Evolutionary conservation across 129 eudicot species (phyloP).

Genomic region (Silybum marianum): DNA sequence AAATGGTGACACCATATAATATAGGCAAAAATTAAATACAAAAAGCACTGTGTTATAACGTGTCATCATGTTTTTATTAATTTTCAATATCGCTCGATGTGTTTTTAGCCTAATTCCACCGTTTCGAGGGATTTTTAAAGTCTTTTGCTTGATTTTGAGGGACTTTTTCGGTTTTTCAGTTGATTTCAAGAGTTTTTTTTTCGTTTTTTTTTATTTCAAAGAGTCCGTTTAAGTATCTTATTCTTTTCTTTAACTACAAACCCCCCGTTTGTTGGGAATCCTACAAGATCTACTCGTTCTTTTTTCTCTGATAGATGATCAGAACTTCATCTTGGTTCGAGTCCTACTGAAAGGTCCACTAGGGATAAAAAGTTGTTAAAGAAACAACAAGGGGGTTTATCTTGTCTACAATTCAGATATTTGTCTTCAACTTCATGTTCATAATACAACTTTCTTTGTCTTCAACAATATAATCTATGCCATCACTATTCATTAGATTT

Average conservation of each 20-base stretch:
- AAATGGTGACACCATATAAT: no score
- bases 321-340: neutral
- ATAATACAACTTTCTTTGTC: neutral
- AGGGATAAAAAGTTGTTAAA: neutral
- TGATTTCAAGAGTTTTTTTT: no score
- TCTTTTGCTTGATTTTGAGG: no score
- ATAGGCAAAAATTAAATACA: no score
- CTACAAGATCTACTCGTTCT: neutral
- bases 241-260: neutral
- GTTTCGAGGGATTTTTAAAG: no score
- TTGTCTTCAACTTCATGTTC: conserved; percentile 18
- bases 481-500: conserved; percentile 36
- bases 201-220: no score
- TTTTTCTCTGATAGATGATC: neutral
- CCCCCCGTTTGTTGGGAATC: neutral
- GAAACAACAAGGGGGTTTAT: neutral
- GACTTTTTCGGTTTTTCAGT: no score
- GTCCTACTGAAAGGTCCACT: neutral
- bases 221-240: neutral
- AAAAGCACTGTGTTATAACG: no score
- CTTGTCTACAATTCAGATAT: neutral
- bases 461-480: conserved; percentile 4
- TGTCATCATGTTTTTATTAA: no score
- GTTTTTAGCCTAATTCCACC: no score
- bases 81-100: no score